Percentiles rank a stretch among this genome's conserved stretches.
Evolutionary conservation across 2,329 filamentous ascomycete species (phyloP).

Genomic region (Alternaria gansuensis): DNA sequence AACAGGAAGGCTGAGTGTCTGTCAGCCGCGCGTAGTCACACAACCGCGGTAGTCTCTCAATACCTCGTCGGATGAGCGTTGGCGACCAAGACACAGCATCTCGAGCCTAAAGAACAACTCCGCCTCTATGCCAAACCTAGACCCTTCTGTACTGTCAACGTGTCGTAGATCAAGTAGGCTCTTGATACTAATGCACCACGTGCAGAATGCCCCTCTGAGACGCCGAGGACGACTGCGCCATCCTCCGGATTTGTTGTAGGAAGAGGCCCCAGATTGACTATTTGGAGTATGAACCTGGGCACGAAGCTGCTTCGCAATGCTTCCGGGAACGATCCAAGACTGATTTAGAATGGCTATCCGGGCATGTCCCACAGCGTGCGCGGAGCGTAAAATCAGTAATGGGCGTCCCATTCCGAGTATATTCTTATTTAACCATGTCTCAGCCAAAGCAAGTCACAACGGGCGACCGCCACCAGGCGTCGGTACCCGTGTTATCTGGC

Average conservation of each 20-base stretch:
- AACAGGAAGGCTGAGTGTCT: conserved; percentile 12
- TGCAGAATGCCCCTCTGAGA: not conserved
- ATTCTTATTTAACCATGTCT: not conserved
- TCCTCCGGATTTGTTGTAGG: not conserved
- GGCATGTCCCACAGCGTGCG: not conserved
- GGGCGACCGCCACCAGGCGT: not conserved
- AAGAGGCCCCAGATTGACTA: not conserved
- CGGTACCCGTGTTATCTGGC: not conserved
- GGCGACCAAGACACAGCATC: not conserved
- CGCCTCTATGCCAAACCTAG: not conserved
- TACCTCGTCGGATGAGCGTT: not conserved
- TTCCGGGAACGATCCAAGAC: not conserved
- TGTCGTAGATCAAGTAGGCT: conserved; percentile 5
- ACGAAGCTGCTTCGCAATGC: not conserved
- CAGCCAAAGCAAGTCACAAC: not conserved
- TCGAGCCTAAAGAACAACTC: not conserved
- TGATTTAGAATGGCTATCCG: not conserved
- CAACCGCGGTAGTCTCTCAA: not conserved
- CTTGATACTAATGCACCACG: conserved; percentile 4
- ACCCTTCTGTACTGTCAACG: not conserved
- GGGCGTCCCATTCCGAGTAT: not conserved
- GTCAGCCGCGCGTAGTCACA: conserved; percentile 2
- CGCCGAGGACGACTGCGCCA: not conserved
- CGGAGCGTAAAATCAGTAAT: not conserved
- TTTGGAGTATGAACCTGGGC: too few relatives aligned